Percentiles rank a stretch among this genome's conserved stretches.
Evolutionary conservation across 1,284 basidiomycete genomes (phyloP).

Genomic region (Ceratobasidium sp.): DNA sequence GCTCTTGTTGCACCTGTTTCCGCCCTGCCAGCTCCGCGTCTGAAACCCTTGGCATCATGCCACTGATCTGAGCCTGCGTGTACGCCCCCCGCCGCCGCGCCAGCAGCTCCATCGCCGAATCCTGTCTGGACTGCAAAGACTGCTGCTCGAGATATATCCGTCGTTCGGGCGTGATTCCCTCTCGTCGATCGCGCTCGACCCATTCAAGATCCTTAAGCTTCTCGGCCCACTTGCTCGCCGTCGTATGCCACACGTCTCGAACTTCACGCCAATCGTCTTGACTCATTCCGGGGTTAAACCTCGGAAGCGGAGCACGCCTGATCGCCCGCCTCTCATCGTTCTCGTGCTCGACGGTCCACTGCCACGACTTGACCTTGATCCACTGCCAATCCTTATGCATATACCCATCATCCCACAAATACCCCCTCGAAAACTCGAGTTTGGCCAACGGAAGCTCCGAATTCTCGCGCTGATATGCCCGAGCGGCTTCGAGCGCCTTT

Average conservation of each 20-base stretch:
- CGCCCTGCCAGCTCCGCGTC: conserved; percentile 21
- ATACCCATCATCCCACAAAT: conserved; percentile 39
- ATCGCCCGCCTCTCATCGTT: conserved; percentile 34
- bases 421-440: conserved; percentile 32
- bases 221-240: conserved; percentile 39
- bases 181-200: conserved; percentile 28
- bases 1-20: neutral
- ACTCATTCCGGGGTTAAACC: conserved; percentile 34
- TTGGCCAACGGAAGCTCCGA: conserved; percentile 39
- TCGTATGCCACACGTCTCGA: conserved; percentile 44
- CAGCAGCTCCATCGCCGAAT: conserved; percentile 27
- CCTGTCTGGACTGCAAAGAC: conserved; percentile 26
- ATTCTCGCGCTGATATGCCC: conserved; percentile 40
- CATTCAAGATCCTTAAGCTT: conserved; percentile 35
- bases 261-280: conserved; percentile 40
- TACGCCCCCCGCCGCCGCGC: no score
- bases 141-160: conserved; percentile 28
- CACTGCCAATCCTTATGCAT: conserved; percentile 38
- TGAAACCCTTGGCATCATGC: neutral
- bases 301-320: conserved; percentile 24
- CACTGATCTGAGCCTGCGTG: no score
- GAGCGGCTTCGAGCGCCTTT: conserved; percentile 30
- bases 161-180: conserved; percentile 24
- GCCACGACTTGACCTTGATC: conserved; percentile 33
- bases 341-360: conserved; percentile 38